phyloP scores from a whole-genome alignment of 176 grass and related monocot species.

The Zizania latifolia region DNA sequence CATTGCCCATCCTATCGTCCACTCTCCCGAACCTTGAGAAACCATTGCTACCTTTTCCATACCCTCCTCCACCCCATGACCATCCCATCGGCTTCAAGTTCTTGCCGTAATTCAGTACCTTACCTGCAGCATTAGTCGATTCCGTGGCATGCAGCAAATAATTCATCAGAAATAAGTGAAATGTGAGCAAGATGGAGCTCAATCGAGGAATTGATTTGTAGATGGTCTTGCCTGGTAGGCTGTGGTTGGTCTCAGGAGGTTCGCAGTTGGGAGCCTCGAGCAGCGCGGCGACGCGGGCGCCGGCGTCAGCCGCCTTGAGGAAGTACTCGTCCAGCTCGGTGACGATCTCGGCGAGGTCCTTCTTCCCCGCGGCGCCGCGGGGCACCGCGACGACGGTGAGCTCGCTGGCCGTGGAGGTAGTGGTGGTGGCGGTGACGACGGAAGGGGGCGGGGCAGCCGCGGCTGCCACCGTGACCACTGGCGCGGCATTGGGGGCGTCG shows the following conservation, averaged over 20 bases:
- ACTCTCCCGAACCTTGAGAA: slow-evolving; percentile 43
- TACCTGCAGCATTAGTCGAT: slow-evolving; percentile 39
- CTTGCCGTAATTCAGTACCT: slow-evolving; percentile 75
- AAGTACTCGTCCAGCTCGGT: slow-evolving; percentile 98
- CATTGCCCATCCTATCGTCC: slow-evolving; percentile 38
- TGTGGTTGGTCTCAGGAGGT: slow-evolving; percentile 28
- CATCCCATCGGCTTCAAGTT: slow-evolving; percentile 65
- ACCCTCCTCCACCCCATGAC: slow-evolving; percentile 38
- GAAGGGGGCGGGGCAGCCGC: slow-evolving; percentile 48
- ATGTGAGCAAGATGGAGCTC: slow-evolving; percentile 11
- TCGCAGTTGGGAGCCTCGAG: slow-evolving; percentile 82
- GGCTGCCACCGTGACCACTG: slow-evolving; percentile 19
- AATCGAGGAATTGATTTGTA: not conserved
- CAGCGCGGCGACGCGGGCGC: slow-evolving; percentile 57
- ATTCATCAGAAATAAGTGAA: not conserved
- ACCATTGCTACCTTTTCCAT: slow-evolving; percentile 31
- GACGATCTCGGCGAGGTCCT: slow-evolving; percentile 85
- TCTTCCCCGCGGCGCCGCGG: slow-evolving; percentile 39
- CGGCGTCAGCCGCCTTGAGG: slow-evolving; percentile 87
- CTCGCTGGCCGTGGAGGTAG: slow-evolving; percentile 58
- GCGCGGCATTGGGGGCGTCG: slow-evolving; percentile 19
- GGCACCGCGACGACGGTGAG: slow-evolving; percentile 74
- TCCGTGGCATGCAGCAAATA: not conserved
- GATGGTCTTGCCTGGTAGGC: slow-evolving; percentile 38
- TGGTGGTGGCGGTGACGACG: slow-evolving; percentile 56